These are phyloP conservation scores for Oemleria cerasiformis DNA, from an alignment of 306 rosid genomes.

Conservation along the genomic window DNA sequence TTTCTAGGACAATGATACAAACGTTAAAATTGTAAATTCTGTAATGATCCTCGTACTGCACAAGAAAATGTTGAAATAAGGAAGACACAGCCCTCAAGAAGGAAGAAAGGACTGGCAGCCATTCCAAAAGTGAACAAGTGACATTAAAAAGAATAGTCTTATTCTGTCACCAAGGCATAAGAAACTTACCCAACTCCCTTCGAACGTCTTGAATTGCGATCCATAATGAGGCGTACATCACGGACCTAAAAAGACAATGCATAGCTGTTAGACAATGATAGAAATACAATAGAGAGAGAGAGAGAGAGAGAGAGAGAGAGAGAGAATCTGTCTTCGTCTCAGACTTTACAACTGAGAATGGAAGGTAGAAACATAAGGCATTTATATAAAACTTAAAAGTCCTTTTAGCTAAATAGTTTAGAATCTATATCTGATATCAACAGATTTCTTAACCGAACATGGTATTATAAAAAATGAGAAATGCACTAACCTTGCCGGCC, in stretches of 20 bases:
- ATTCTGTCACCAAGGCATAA: not conserved
- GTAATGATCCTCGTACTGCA: not conserved
- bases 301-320: not conserved
- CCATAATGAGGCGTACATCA: conserved; percentile 97
- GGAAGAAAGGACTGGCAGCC: not conserved
- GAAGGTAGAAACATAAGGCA: not conserved
- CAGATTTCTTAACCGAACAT: not conserved
- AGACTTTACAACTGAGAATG: not conserved
- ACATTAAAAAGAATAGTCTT: not conserved
- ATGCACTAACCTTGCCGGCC: conserved; percentile 87
- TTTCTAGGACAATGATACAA: not conserved
- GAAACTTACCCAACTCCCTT: conserved; percentile 93
- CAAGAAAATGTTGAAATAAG: not conserved
- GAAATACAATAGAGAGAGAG: not conserved
- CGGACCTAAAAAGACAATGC: conserved; percentile 59
- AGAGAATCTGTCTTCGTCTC: no score
- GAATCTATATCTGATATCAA: not conserved
- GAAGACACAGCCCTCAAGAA: not conserved
- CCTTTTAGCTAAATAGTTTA: not conserved
- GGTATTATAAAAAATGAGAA: conserved; percentile 1
- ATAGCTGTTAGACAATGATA: not conserved
- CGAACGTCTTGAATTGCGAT: conserved; percentile 94
- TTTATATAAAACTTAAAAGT: not conserved
- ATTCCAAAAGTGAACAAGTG: not conserved
- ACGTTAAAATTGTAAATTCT: not conserved